A percentile compares a stretch with the other conserved stretches of the same genome.
Conservation (phyloP, 1,284 basidiomycete genomes). For the Naganishia sp. region DNA sequence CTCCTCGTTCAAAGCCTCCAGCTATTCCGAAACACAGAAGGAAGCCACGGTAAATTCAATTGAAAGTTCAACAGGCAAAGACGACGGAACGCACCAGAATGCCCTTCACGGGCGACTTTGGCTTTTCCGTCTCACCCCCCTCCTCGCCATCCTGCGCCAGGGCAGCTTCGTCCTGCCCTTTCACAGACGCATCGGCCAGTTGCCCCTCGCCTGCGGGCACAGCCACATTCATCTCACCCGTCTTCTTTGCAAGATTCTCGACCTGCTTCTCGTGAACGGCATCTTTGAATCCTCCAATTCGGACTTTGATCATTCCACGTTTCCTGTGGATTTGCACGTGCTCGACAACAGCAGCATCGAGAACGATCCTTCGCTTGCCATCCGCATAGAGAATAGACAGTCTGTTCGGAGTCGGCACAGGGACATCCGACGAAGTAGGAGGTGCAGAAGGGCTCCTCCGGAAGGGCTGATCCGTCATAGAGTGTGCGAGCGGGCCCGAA, state of each 20-base stretch:
- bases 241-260: constrained; percentile 31
- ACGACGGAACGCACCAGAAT: constrained; percentile 48
- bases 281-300: constrained; percentile 52
- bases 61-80: constrained; percentile 44
- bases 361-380: constrained; percentile 77
- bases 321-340: constrained; percentile 75
- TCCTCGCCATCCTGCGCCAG: constrained; percentile 25
- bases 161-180: constrained; percentile 15
- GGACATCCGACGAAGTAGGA: constrained; percentile 35
- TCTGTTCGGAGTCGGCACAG: constrained; percentile 54
- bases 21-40: constrained; percentile 36
- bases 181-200: not conserved
- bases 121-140: constrained; percentile 27
- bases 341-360: constrained; percentile 84
- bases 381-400: constrained; percentile 92
- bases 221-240: constrained; percentile 32
- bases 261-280: constrained; percentile 30
- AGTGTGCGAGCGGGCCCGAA: constrained; percentile 22
- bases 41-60: constrained; percentile 24
- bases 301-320: constrained; percentile 82
- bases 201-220: constrained; percentile 5
- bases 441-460: constrained; percentile 33
- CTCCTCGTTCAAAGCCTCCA: constrained; percentile 53
- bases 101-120: constrained; percentile 43
- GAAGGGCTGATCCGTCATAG: constrained; percentile 22